Evolutionary conservation across 2,329 filamentous ascomycete genomes (phyloP).

Genomic region (Neoascochyta sp.): DNA sequence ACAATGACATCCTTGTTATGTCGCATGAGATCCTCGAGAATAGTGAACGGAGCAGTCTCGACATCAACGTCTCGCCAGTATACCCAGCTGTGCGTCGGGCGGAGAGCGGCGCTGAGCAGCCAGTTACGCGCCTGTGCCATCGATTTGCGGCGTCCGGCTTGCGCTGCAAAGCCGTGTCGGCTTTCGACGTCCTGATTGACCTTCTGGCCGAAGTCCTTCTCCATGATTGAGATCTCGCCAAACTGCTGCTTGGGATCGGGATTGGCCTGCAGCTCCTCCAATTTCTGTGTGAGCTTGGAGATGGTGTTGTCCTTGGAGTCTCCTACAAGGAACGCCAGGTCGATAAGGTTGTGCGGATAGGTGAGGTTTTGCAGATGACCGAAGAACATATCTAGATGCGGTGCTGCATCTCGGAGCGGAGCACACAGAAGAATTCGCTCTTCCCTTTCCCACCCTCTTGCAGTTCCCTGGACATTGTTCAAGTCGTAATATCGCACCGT

Average conservation of each 20-base stretch:
- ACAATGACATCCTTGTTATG: slow-evolving; percentile 99
- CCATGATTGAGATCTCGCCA: slow-evolving; percentile 94
- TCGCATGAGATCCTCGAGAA: slow-evolving; percentile 95
- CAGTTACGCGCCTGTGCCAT: slow-evolving; percentile 99
- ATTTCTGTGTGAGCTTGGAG: slow-evolving; percentile 66
- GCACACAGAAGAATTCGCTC: slow-evolving; percentile 94
- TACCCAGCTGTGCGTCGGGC: slow-evolving; percentile 97
- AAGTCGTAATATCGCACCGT: slow-evolving; percentile 97
- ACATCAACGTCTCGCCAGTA: slow-evolving; percentile 99
- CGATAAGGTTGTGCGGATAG: slow-evolving; percentile 93
- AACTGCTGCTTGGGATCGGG: slow-evolving; percentile 77
- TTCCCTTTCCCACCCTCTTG: slow-evolving; percentile 91
- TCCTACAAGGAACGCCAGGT: slow-evolving; percentile 93
- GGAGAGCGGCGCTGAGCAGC: slow-evolving; percentile 86
- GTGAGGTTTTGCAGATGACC: slow-evolving; percentile 95
- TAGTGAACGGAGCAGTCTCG: slow-evolving; percentile 93
- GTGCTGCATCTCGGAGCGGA: slow-evolving; percentile 85
- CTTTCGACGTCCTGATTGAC: slow-evolving; percentile 98
- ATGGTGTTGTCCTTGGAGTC: slow-evolving; percentile 94
- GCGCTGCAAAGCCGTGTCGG: slow-evolving; percentile 93
- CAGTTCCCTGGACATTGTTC: slow-evolving; percentile 83
- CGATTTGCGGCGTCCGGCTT: slow-evolving; percentile 87
- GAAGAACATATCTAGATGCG: slow-evolving; percentile 97
- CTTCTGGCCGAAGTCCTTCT: slow-evolving; percentile 98
- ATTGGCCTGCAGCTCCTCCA: slow-evolving; percentile 76